Conservation (phyloP, 768 basidiomycete species). For the Rhodotorula diobovata region DNA sequence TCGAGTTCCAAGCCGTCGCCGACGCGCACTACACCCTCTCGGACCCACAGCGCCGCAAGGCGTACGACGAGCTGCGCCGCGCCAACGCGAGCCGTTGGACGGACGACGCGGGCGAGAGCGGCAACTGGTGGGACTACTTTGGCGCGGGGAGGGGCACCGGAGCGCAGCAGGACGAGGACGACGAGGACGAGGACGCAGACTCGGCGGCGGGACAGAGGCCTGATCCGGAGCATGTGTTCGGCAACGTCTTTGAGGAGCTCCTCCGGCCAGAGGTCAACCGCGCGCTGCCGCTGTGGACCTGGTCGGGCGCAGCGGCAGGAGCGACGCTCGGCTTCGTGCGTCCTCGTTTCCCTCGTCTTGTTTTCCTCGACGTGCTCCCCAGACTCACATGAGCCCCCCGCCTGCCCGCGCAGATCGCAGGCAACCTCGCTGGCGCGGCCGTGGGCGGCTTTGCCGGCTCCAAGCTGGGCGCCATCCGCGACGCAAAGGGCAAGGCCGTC, state of each 20-base stretch:
- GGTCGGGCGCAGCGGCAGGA: slow-evolving; percentile 34
- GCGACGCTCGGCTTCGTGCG: slow-evolving; percentile 36
- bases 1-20: slow-evolving; percentile 37
- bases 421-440: slow-evolving; percentile 37
- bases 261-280: slow-evolving; percentile 33
- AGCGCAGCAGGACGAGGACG: not conserved
- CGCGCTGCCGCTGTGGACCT: slow-evolving; percentile 37
- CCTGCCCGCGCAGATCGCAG: slow-evolving; percentile 16
- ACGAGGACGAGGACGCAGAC: not conserved
- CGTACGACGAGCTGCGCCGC: slow-evolving; percentile 24
- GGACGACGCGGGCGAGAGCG: not conserved
- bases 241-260: slow-evolving; percentile 37
- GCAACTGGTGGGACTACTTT: slow-evolving; percentile 19
- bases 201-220: slow-evolving; percentile 15
- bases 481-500: slow-evolving; percentile 37
- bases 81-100: slow-evolving; percentile 9
- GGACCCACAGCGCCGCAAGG: slow-evolving; percentile 9
- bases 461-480: slow-evolving; percentile 30
- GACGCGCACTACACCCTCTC: slow-evolving; percentile 34
- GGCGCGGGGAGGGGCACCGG: not conserved
- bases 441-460: slow-evolving; percentile 33
- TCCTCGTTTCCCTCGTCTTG: not conserved
- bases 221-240: slow-evolving; percentile 37
- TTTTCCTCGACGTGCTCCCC: no score
- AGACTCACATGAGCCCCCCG: not conserved